Conservation (phyloP, 805 yeast genomes). For the Saccharomycopsis fodiens region DNA sequence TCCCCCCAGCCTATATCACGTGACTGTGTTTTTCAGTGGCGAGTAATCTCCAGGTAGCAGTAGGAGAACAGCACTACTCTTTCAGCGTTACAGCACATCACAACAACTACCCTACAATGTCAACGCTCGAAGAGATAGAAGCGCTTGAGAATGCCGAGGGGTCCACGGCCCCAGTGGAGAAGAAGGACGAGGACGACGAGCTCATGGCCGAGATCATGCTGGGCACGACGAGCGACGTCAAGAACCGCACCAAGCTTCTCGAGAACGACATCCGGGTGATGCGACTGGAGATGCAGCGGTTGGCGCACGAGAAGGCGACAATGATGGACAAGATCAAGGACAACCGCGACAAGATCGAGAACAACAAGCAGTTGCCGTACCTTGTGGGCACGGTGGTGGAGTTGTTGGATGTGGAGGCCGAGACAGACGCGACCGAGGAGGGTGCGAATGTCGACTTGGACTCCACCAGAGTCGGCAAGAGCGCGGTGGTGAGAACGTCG, state of each 20-base stretch:
- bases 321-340: conserved; percentile 93
- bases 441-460: conserved; percentile 95
- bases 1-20: background rate
- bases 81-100: too few relatives aligned
- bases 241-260: conserved; percentile 76
- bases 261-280: conserved; percentile 95
- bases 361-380: conserved; percentile 92
- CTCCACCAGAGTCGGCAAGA: conserved; percentile 84
- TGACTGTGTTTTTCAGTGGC: conserved; percentile 2
- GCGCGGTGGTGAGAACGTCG: conserved; percentile 97
- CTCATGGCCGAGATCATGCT: conserved; percentile 76
- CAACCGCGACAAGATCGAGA: conserved; percentile 90
- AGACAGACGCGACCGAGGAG: conserved; percentile 74
- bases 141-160: conserved; percentile 30
- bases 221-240: conserved; percentile 74
- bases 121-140: conserved; percentile 80
- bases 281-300: conserved; percentile 83
- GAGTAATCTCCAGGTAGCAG: background rate
- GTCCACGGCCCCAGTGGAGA: conserved; percentile 25
- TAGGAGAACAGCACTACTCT: too few relatives aligned
- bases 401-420: conserved; percentile 78
- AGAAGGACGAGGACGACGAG: conserved; percentile 35
- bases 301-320: conserved; percentile 85
- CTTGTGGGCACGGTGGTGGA: conserved; percentile 96
- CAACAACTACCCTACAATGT: too few relatives aligned